Evolutionary conservation across 345 rosid species (phyloP), one percentile per base, ranked within the genome.

Genomic region (Salix purpurea): DNA sequence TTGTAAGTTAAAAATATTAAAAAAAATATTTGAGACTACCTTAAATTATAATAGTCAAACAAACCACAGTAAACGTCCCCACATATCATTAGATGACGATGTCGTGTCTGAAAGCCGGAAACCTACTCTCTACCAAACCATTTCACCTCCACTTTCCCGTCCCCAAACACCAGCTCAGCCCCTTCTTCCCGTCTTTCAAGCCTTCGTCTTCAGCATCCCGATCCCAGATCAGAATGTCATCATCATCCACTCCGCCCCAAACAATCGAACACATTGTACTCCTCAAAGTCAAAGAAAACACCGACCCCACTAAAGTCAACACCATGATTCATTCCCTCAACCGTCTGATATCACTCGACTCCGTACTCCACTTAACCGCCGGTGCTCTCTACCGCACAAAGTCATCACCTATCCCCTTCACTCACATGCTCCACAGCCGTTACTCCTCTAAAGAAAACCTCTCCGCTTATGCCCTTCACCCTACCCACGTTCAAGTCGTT

Each of bases 401-500:
- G 14, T 88, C 88, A 26, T 83, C 94, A 0, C 69, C 74, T 76
- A 78, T 83, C 78, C 69, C 74, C 68, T 94, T 92, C 84, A 91
- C 97, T 23, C 98, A 94, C 89, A 79, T 91, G 81, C 97, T 94
- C 65, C 97, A 94, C 85, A 90, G 94, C 89, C 92, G 97, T 37
- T 91, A 91, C 87, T 62, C 73, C 69, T 83, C 97, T 66, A 89
- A 90, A 52, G 87, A 86, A 30, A 87, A 83, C 79, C 88, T 92
- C 72, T 37, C 23, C 69, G 58, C 85, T 3, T 94, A 94, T 86
- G 28, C 90, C 37, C 83, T 69, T 10, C 87, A 92, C 85, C 97
- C 97, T 5, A 77, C 78, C 71, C 97, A 91, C 89, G 71, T 88
- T 71, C 50, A 78, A 62, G 89, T 85, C 61, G 97, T 89, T 39